Evolutionary conservation across 257 asterid genomes (phyloP).

Genomic region (Solanum bulbocastanum): DNA sequence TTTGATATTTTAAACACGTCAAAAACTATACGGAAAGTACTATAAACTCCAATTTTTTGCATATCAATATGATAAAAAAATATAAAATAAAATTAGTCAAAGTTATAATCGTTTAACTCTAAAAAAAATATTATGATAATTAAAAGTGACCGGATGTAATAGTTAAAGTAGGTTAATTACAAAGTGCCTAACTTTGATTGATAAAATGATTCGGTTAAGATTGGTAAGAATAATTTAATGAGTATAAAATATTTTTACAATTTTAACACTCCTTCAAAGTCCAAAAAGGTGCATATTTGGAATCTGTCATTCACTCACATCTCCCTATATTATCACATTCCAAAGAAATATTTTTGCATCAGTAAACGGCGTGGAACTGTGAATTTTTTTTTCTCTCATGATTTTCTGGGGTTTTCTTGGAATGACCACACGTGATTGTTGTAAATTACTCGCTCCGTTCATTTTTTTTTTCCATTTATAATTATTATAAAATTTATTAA

Average conservation of each 20-base stretch:
- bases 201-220: slow-evolving; percentile 31
- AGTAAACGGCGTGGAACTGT: neutral
- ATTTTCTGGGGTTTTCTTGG: neutral
- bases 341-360: neutral
- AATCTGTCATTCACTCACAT: slow-evolving; percentile 10
- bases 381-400: neutral
- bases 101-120: too few species aligned
- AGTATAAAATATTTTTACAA: neutral
- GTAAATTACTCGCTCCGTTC: neutral
- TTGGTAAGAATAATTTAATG: neutral
- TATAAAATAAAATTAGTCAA: too few species aligned
- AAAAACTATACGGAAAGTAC: too few species aligned
- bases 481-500: too few species aligned
- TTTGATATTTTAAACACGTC: too few species aligned
- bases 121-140: too few species aligned
- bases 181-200: slow-evolving; percentile 39
- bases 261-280: slow-evolving; percentile 16
- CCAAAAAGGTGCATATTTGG: slow-evolving; percentile 15
- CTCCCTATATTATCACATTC: slow-evolving; percentile 7
- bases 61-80: too few species aligned
- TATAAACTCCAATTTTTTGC: too few species aligned
- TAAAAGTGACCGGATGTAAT: too few species aligned
- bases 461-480: neutral
- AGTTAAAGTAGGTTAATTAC: slow-evolving; percentile 13
- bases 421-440: slow-evolving; percentile 3